Base-by-base conservation (phyloP, 495 filamentous ascomycete species). In the Rusavskia elegans region DNA sequence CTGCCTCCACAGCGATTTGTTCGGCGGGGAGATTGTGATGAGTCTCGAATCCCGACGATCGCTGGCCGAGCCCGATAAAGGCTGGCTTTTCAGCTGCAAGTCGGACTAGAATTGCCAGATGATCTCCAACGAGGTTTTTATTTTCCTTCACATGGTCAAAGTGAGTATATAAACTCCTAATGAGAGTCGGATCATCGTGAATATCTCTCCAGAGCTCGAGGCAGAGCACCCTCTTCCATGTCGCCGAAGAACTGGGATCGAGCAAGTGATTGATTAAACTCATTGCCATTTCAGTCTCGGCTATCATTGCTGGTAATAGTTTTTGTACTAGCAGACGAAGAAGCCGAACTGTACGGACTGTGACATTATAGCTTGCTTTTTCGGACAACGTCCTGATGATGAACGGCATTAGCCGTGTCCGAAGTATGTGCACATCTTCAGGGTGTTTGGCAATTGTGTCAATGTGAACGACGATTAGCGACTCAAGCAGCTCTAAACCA, bases 191-290 rank as follows among this genome's bases (percentile, higher is more conserved):
- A 49, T 95, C 88, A 0, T 83, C 70, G 65, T 93, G 93, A 38
- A 97, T 74, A 21, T 82, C 84, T 30, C 85, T 77, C 56, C 94
- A 87, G 0, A 94, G 73, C 60, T 98, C 92, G 81, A 98, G 89
- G 55, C 86, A 90, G 17, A 95, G 63, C 1, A 85, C 80, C 37
- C 93, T 73, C 61, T 86, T 95, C 92, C 92, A 98, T 5, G 77
- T 63, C 1, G 78, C 70, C 5, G 79, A 78, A 6, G 75, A 75
- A 53, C 95, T 93, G 14, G 84, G 84, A 58, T 98, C 92, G 14
- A 97, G 72, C 57, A 93, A 75, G 57, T 93, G 87, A 8, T 84
- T 95, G 16, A 97, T 66, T n/a, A 94, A 73, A 17, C 82, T 79
- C 17, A 97, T 68, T 13, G 85, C 84, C 65, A 89, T 83, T 45